phyloP scores from a whole-genome alignment of 352 stramenopile species.

The Globisporangium uncinulatum region DNA sequence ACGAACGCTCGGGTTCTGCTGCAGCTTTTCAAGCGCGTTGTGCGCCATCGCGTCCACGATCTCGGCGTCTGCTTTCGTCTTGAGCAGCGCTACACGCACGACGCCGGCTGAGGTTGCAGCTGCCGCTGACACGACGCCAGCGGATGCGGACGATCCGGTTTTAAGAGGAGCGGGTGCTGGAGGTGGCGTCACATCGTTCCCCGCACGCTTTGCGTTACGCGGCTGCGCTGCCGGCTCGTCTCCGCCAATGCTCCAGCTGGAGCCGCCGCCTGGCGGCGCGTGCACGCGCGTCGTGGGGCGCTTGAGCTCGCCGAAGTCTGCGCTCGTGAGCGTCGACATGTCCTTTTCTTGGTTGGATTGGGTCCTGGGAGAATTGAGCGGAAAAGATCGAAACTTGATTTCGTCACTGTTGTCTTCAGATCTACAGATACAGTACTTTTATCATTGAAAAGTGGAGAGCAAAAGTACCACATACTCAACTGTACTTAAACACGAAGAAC shows the following conservation, averaged over 20 bases:
- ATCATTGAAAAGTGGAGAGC: too few species aligned
- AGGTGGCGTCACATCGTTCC: constrained; percentile 10
- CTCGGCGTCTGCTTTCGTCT: constrained; percentile 69
- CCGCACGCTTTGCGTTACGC: background rate
- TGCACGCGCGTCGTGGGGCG: constrained; percentile 78
- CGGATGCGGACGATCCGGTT: too few species aligned
- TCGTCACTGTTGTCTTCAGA: too few species aligned
- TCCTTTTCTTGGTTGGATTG: too few species aligned
- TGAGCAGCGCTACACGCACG: constrained; percentile 63
- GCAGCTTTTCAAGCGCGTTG: constrained; percentile 52
- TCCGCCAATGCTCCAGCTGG: constrained; percentile 67
- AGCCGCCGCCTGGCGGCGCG: constrained; percentile 71
- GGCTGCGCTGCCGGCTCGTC: constrained; percentile 22
- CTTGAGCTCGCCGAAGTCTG: constrained; percentile 80
- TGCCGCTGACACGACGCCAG: background rate
- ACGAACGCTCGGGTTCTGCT: constrained; percentile 24
- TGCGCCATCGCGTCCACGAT: constrained; percentile 65
- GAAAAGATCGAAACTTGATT: too few species aligned
- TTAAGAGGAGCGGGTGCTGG: constrained; percentile 17
- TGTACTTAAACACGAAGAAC: too few species aligned
- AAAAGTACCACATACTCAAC: too few species aligned
- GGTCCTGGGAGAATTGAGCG: too few species aligned
- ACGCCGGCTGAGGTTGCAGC: background rate
- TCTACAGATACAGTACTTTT: too few species aligned
- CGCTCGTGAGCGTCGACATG: constrained; percentile 79